Evolutionary conservation across 306 rosid genomes (phyloP).

Genomic region (Dryas drummondii): DNA sequence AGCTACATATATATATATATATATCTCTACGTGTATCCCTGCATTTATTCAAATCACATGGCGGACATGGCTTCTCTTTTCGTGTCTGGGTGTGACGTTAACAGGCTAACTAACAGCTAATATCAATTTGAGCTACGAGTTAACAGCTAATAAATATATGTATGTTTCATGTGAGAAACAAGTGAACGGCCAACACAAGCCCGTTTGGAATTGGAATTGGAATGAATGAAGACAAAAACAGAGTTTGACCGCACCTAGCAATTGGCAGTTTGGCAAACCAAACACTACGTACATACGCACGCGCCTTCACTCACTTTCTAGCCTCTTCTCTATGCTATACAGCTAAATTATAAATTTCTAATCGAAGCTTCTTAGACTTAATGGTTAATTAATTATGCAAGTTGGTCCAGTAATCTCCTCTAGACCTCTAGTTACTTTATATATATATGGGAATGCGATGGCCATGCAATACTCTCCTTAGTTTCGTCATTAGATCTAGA

Average conservation of each 20-base stretch:
- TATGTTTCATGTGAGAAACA: not conserved
- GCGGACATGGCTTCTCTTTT: not conserved
- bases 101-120: not conserved
- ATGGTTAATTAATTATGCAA: not conserved
- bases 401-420: not conserved
- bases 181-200: not conserved
- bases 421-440: too few species aligned
- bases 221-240: not conserved
- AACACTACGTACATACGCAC: not conserved
- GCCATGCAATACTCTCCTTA: too few species aligned
- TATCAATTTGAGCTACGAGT: not conserved
- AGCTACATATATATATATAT: not conserved
- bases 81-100: not conserved
- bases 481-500: too few species aligned
- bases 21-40: too few species aligned
- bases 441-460: too few species aligned
- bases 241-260: not conserved
- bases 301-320: not conserved
- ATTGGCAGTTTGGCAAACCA: not conserved
- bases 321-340: too few species aligned
- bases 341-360: not conserved
- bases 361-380: not conserved
- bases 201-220: too few species aligned
- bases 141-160: not conserved
- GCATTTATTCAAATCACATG: not conserved